Evolutionary conservation across 139 green algal genomes (phyloP), one percentile per base, ranked within the genome.

Genomic region (Tetraselmis striata): DNA sequence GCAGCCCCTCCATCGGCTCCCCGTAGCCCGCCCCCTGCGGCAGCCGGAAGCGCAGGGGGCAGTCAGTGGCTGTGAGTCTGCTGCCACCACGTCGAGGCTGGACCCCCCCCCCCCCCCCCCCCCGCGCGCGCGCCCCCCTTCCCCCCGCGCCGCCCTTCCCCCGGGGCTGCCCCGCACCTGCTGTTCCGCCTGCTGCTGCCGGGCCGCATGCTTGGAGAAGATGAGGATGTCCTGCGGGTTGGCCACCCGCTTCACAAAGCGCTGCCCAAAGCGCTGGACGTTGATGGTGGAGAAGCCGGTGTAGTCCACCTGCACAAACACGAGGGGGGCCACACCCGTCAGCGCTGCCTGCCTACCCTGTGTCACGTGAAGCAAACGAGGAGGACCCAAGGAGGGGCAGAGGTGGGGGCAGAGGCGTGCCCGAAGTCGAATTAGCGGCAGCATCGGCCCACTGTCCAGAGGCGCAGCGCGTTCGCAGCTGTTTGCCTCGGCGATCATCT

Each of bases 201-300:
- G 30, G 29, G 74, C 87, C 77, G 80, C 83, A 23, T 82, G 80
- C 88, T 98, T 99, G 77, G 92, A 87, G 91, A 95, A 99, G 24
- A 95, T 83, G 29, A 99, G 83, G 26, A 99, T 93, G 85, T 99
- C 96, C 31, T 97, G 88, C 0, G 96, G 96, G 88, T 99, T 99
- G 81, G 96, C 96, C 75, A 99, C 95, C 84, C 95, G 94, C 82
- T 93, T 94, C 31, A 99, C 96, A 90, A 97, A 99, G 76, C 91
- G 90, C 84, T 98, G 94, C 1, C 95, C 96, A 88, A 99, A 98
- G 28, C 92, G 90, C 86, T 98, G 96, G 22, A 90, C 88, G 88
- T 98, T 98, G 87, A 99, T 95, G 82, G 96, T 99, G 79, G 87
- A 90, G 88, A 98, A 98, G 23, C 96, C 96, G 1, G 89, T 97